A percentile compares a stretch with the other conserved stretches of the same genome.
Evolutionary conservation across 805 yeast species (phyloP).

Genomic region (Hanseniaspora lachancei): DNA sequence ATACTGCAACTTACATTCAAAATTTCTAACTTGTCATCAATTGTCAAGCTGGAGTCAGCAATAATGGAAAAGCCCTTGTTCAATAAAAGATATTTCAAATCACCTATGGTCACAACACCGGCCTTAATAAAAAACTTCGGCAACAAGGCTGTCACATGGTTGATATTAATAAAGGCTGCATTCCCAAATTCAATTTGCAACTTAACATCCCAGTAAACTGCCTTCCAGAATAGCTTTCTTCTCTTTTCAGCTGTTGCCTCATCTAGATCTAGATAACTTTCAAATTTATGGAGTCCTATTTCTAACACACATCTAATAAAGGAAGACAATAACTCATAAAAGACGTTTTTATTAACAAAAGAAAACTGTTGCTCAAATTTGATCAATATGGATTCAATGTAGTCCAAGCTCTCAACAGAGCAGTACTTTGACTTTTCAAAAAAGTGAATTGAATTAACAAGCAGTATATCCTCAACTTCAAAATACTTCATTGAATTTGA

Average conservation of each 20-base stretch:
- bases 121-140: constrained; percentile 5
- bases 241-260: constrained; percentile 10
- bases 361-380: constrained; percentile 1
- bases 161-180: background rate
- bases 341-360: background rate
- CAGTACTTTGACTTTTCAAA: constrained; percentile 1
- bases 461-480: constrained; percentile 5
- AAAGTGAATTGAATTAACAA: background rate
- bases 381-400: background rate
- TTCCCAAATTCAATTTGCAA: constrained; percentile 1
- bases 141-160: background rate
- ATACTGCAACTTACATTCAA: background rate
- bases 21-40: constrained; percentile 2
- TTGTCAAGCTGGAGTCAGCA: background rate
- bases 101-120: constrained; percentile 6
- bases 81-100: background rate
- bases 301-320: constrained; percentile 1
- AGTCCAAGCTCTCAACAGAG: constrained; percentile 6
- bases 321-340: background rate
- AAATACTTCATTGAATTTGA: background rate
- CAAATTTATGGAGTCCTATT: constrained; percentile 8
- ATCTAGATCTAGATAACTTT: constrained; percentile 4
- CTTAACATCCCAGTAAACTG: constrained; percentile 5
- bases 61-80: background rate
- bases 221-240: constrained; percentile 12